Base-by-base conservation (phyloP, 371 early-diverging fungal species). In the Syncephalastrum monosporum region DNA sequence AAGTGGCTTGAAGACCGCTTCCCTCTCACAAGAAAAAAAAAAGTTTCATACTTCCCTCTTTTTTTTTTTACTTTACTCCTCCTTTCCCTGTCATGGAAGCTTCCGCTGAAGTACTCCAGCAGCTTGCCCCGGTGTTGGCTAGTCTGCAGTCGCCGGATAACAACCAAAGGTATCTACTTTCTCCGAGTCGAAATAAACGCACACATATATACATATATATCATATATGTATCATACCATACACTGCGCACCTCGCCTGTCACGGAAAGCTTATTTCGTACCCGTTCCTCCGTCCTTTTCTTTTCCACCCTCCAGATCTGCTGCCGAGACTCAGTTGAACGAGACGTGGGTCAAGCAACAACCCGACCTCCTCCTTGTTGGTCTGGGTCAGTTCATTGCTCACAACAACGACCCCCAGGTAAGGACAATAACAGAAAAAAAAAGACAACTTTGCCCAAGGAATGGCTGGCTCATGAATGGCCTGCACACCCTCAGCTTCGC, bases 281-380 rank as follows among this genome's bases (percentile, higher is more conserved):
- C 19, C 41, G 27, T 47, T 13, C 15, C 51, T 44, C 41, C 47
- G 19, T 47, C 17, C 50, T 17, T 17, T 17, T 45, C 16, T 47
- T 47, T 38, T 5, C 25, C 23, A 41, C 50, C 25, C 27, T 42
- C 5, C 8, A 85, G 93, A 63, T 75, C 85, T 33, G 76, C 75
- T 29, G 90, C 91, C 33, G 93, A 93, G 71, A 68, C 79, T 41
- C 80, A 84, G 61, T 78, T 93, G 46, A 84, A 88, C 67, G 76
- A 84, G 33, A 79, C 86, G 57, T 91, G 88, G 89, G 79, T 85
- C 53, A 76, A 78, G 57, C 74, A 82, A 65, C 82, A 83, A 63
- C 89, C 87, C 25, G 86, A 83, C 55, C 72, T 86, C 14, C 72
- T 89, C 12, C 67, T 93, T 53, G 73, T 84, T 17, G 87, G 86